Base-by-base conservation (phyloP, 257 asterid genomes). In the Lycium ferocissimum region DNA sequence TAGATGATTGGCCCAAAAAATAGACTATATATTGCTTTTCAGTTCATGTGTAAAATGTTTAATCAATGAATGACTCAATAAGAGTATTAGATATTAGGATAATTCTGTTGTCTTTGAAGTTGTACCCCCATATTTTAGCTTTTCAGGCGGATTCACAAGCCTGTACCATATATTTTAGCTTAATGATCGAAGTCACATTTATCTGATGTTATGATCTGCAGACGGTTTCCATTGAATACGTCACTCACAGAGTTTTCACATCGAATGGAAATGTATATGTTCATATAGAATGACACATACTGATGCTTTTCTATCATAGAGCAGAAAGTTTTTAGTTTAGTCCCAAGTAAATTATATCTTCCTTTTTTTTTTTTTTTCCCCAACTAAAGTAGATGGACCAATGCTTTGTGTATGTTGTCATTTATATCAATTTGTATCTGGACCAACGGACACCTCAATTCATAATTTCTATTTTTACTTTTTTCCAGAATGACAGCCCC, bases 401-500 rank as follows among this genome's bases (percentile, higher is more conserved):
- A 13, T 51, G 11, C 45, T 76, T 11, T 76, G 4, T 49, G 22
- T 22, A 49, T 3, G 58, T 3, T 51, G 63, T 7, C 82, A 51
- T 14, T 49, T 20, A 76, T 51, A 38, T 76, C 14, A 7, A 22
- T 45, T 6, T 73, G 59, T 5, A 6, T 47, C 58, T 10, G 59
- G 12, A 47, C 12, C 18, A 51, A 18, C 79, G 3, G 37, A 45
- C 58, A 38, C n/a, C n/a, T 20, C 5, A 12, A 22, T 49, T 54
- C 62, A 7, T 76, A 51, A 76, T 35, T 76, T 51, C 9, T 22
- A 7, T 5, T 22, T 18, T 59, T 80, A 71, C 22, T 40, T 63
- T 67, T 86, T 84, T 66, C 20, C 89, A 88, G 99, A 88, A 93
- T 97, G 97, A 95, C 98, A 58, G 98, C 99, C 86, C 99, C 99